Evolutionary conservation across 306 rosid species (phyloP), one percentile per base, ranked within the genome.

Genomic region (Castanea crenata): DNA sequence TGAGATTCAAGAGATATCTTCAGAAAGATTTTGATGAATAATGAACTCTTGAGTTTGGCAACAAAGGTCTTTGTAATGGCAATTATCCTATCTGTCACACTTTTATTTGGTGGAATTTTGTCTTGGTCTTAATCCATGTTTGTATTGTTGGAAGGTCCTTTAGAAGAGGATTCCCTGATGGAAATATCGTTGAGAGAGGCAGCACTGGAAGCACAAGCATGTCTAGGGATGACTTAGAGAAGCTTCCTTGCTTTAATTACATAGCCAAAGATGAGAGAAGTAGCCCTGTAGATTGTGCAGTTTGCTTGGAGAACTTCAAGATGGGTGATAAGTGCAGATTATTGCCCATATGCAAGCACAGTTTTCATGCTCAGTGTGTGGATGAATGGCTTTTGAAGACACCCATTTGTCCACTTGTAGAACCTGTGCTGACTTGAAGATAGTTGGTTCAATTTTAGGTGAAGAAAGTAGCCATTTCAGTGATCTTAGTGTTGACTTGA

Each of bases 191-290:
- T 32, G 87, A 76, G 55, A 68, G 86, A 41, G 77, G 71, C 23
- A 15, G 46, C 55, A 20, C 56, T 21, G 87, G 75, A 3, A 69
- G 13, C 23, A 76, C 57, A 80, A 81, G 83, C 76, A 82, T 90
- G 90, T 85, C 89, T 9, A 84, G 54, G 16, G 70, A 79, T 29
- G 90, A 87, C 59, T 68, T 92, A 63, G 89, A 88, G 73, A 90
- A 87, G 84, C 94, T 92, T 81, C 92, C 97, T 2, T 84, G 88
- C 79, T 88, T 74, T 81, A 78, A 90, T 34, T 92, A 90, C 32
- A 76, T 35, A 64, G 86, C 82, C 5, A 68, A 76, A 58, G 91
- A 83, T 61, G 72, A 57, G 18, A 74, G 38, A 73, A 76, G 84
- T 51, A 84, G 89, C 75, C 79, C 88, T 11, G 79, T 79, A 80